A percentile compares a stretch with the other conserved stretches of the same genome.
Conservation (phyloP, 192 early-diverging fungal genomes). For the Coemansia sp. region DNA sequence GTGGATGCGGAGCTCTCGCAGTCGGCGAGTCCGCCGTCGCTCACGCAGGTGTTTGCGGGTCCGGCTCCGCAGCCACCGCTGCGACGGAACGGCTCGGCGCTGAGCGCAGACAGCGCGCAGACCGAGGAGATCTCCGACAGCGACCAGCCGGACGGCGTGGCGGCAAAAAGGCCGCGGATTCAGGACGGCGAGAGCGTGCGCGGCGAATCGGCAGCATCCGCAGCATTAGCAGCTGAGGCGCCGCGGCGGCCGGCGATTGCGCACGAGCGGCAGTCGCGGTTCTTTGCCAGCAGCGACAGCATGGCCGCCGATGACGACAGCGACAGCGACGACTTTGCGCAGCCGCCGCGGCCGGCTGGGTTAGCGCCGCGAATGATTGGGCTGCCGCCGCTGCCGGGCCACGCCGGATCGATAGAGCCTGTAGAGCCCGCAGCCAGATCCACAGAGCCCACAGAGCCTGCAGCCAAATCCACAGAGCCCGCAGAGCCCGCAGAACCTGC, state of each 20-base stretch:
- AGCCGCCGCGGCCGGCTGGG: too few relatives aligned
- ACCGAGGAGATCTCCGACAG: neutral
- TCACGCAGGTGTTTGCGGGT: constrained; percentile 4
- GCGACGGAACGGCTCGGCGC: neutral
- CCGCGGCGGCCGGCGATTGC: neutral
- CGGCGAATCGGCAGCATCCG: neutral
- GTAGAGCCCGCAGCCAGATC: constrained; percentile 2
- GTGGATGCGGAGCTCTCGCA: constrained; percentile 4
- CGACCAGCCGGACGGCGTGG: neutral
- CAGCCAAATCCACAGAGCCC: neutral
- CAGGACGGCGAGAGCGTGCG: neutral
- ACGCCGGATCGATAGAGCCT: neutral
- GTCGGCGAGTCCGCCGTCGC: constrained; percentile 6
- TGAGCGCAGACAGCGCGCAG: neutral
- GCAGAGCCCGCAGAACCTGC: neutral
- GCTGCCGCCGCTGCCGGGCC: constrained; percentile 1
- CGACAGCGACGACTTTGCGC: constrained; percentile 24
- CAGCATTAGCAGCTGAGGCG: neutral
- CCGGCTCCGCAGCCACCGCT: neutral
- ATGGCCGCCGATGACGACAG: neutral
- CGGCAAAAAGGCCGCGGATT: neutral
- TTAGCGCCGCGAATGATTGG: too few relatives aligned
- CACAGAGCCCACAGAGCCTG: neutral
- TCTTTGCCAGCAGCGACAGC: neutral
- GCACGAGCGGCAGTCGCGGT: constrained; percentile 5